phyloP scores from a whole-genome alignment of 495 filamentous ascomycete species.

The Xylaria acuta region DNA sequence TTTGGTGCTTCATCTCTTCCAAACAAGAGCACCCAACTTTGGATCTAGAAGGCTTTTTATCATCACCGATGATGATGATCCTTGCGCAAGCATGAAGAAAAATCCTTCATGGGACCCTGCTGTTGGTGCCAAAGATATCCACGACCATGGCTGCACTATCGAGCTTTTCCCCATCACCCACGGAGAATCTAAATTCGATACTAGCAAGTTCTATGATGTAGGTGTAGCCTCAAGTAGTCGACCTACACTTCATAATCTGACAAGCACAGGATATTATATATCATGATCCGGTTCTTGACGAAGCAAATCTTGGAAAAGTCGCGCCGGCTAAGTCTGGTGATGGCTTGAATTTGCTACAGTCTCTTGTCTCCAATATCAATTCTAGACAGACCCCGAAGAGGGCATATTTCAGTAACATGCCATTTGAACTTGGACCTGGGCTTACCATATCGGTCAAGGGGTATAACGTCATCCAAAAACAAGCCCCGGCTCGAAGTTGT shows the following conservation, averaged over 20 bases:
- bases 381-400: conserved; percentile 89
- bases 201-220: conserved; percentile 91
- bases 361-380: conserved; percentile 87
- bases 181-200: conserved; percentile 76
- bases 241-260: conserved; percentile 33
- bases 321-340: conserved; percentile 64
- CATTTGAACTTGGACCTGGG: conserved; percentile 84
- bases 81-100: conserved; percentile 72
- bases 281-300: conserved; percentile 66
- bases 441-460: conserved; percentile 90
- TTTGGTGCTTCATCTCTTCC: conserved; percentile 95
- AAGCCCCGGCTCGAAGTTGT: conserved; percentile 77
- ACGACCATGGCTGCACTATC: conserved; percentile 91
- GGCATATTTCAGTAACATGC: conserved; percentile 82
- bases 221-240: conserved; percentile 23
- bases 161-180: conserved; percentile 92
- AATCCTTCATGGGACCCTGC: conserved; percentile 74
- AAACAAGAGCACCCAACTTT: conserved; percentile 93
- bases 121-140: conserved; percentile 90
- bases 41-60: conserved; percentile 90
- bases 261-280: conserved; percentile 78
- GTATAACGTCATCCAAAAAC: conserved; percentile 85
- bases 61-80: conserved; percentile 93
- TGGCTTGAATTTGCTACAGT: conserved; percentile 80
- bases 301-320: conserved; percentile 50